Percentiles rank a stretch among this genome's conserved stretches.
phyloP scores from a whole-genome alignment of 2,329 filamentous ascomycete genomes.

The Fusarium sp. region DNA sequence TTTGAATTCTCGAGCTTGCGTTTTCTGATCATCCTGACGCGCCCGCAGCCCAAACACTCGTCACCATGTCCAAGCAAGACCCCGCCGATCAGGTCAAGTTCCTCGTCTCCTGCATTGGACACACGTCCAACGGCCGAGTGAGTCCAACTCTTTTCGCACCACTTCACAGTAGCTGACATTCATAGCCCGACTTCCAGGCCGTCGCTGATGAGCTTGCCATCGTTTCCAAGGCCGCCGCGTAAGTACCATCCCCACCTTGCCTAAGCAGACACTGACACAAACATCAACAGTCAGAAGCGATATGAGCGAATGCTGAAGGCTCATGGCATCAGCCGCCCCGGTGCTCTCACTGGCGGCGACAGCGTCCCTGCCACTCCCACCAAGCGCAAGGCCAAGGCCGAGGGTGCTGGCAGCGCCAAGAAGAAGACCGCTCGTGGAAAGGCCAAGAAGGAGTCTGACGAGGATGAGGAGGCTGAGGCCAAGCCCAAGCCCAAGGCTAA shows the following conservation, averaged over 20 bases:
- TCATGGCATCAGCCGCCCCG: slow-evolving; percentile 57
- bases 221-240: slow-evolving; percentile 75
- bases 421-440: slow-evolving; percentile 42
- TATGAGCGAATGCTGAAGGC: slow-evolving; percentile 74
- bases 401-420: slow-evolving; percentile 34
- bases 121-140: slow-evolving; percentile 70
- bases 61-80: slow-evolving; percentile 62
- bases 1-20: not conserved
- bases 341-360: slow-evolving; percentile 6
- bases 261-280: not conserved
- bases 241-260: slow-evolving; percentile 50
- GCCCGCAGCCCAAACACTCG: slow-evolving; percentile 27
- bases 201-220: slow-evolving; percentile 74
- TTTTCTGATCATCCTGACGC: not conserved
- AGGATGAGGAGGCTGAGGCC: slow-evolving; percentile 34
- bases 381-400: slow-evolving; percentile 45
- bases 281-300: slow-evolving; percentile 67
- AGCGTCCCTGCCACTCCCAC: slow-evolving; percentile 32
- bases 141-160: slow-evolving; percentile 18
- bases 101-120: slow-evolving; percentile 72
- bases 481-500: slow-evolving; percentile 32
- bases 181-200: slow-evolving; percentile 70
- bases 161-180: not conserved
- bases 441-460: slow-evolving; percentile 41
- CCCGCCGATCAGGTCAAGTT: slow-evolving; percentile 71